Conservation (phyloP, 78 protist species). For the Reticulomyxa filosa region DNA sequence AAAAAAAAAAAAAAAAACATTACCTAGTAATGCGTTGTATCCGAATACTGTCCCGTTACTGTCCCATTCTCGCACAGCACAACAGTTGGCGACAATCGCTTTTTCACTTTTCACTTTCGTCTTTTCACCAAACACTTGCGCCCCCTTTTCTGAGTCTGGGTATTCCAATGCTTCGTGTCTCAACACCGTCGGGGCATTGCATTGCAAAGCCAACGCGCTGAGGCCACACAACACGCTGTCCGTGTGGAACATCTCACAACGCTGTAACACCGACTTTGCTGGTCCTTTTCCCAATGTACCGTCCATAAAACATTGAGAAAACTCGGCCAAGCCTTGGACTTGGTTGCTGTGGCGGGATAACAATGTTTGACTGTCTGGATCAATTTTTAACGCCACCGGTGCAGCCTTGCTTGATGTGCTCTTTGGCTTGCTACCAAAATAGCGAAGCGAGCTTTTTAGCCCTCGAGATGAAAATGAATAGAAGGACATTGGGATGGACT, state of each 20-base stretch:
- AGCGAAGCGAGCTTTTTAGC: too few species aligned
- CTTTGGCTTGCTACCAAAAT: too few species aligned
- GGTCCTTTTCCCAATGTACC: not conserved
- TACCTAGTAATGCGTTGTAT: not conserved
- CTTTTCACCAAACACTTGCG: not conserved
- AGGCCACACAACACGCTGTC: not conserved
- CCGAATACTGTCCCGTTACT: not conserved
- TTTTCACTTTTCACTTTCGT: not conserved
- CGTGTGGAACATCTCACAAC: not conserved
- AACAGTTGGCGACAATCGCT: not conserved
- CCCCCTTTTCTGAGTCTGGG: not conserved
- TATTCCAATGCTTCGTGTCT: not conserved
- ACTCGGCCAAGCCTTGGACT: too few species aligned
- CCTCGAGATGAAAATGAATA: too few species aligned
- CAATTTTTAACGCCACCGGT: too few species aligned
- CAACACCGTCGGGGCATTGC: not conserved
- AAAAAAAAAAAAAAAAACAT: too few species aligned
- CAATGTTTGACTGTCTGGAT: too few species aligned
- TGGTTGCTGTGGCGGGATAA: too few species aligned
- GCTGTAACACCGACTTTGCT: not conserved
- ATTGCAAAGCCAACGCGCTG: not conserved
- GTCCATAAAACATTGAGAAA: not conserved
- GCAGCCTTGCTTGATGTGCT: too few species aligned
- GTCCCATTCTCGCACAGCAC: not conserved
- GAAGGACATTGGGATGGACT: too few species aligned